Percentiles rank a stretch among this genome's conserved stretches.
Conservation (phyloP, 208 protist genomes). For the Crithidia acanthocephali region DNA sequence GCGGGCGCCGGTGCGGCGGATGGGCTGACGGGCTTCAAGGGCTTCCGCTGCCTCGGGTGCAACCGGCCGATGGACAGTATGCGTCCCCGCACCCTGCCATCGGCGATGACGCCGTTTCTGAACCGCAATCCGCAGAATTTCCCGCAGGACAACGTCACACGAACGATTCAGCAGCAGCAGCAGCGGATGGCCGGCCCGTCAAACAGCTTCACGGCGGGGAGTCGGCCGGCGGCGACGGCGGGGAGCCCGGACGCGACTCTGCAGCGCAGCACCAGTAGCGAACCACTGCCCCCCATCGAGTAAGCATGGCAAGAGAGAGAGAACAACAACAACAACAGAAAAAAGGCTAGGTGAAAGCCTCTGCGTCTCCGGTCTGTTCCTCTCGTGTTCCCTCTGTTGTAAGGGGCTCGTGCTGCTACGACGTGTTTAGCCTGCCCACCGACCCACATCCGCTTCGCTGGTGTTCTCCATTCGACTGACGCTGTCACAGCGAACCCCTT, state of each 20-base stretch:
- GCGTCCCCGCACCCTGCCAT: slow-evolving; percentile 63
- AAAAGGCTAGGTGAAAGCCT: too few relatives aligned
- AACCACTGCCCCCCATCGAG: slow-evolving; percentile 36
- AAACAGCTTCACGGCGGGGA: slow-evolving; percentile 8
- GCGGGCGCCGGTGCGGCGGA: slow-evolving; percentile 47
- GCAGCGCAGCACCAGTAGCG: slow-evolving; percentile 36
- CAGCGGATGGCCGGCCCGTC: slow-evolving; percentile 16
- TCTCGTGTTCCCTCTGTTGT: too few relatives aligned
- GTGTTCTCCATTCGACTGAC: too few relatives aligned
- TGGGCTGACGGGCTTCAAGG: slow-evolving; percentile 83
- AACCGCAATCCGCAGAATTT: slow-evolving; percentile 82
- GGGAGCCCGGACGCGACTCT: slow-evolving; percentile 18
- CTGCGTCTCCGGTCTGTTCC: too few relatives aligned
- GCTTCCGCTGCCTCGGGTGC: slow-evolving; percentile 89
- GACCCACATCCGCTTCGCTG: too few relatives aligned
- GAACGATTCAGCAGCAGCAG: slow-evolving; percentile 72
- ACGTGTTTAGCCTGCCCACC: too few relatives aligned
- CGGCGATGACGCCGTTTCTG: slow-evolving; percentile 72
- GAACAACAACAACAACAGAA: too few relatives aligned
- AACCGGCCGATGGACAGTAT: slow-evolving; percentile 84
- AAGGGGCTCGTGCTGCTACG: too few relatives aligned
- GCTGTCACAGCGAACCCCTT: too few relatives aligned
- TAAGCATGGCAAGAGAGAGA: not conserved
- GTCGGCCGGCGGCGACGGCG: not conserved
- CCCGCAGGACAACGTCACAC: slow-evolving; percentile 64